Base-by-base conservation (phyloP, 1,284 basidiomycete species). In the Ceratorhiza oryzae-sativae region DNA sequence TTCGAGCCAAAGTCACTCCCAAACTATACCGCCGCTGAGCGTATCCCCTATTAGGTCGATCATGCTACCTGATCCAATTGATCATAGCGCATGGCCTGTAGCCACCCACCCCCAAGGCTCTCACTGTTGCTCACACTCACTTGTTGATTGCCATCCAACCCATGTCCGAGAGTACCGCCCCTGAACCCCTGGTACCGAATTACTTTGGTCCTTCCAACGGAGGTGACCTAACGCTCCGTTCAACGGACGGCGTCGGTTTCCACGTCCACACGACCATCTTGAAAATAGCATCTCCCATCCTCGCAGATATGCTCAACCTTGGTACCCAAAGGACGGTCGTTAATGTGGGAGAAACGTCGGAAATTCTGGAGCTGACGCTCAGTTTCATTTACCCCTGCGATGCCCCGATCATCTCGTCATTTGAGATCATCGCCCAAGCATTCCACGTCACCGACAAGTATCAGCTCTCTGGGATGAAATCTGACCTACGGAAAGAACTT, bases 151-250 rank as follows among this genome's bases (percentile, higher is more conserved):
- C n/a, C n/a, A n/a, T n/a, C n/a, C n/a, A n/a, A n/a, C n/a, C n/a
- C n/a, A n/a, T n/a, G n/a, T n/a, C n/a, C n/a, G n/a, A n/a, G n/a
- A n/a, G n/a, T n/a, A n/a, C n/a, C n/a, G n/a, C n/a, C n/a, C n/a
- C n/a, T n/a, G n/a, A n/a, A n/a, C n/a, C n/a, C n/a, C n/a, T n/a
- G n/a, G n/a, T n/a, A n/a, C n/a, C n/a, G n/a, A n/a, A n/a, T n/a
- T n/a, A 42, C 6, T 60, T 60, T 27, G 39, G 23, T 27, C 46
- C 46, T 13, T 6, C 5, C 36, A 20, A 3, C 8, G 58, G 58
- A 25, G 71, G 71, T 12, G 73, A 74, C 36, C n/a, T 71, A 20
- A 65, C 51, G n/a, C 71, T 74, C 12, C 71, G 62, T 9, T 72
- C 71, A 4, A 20, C 56, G 12, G 73, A 73, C 25, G 67, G 59